Percentiles rank a stretch among this genome's conserved stretches.
These are phyloP conservation scores for Zygosaccharomyces pseudorouxii DNA, from an alignment of 805 yeast species.

Conservation along the genomic window DNA sequence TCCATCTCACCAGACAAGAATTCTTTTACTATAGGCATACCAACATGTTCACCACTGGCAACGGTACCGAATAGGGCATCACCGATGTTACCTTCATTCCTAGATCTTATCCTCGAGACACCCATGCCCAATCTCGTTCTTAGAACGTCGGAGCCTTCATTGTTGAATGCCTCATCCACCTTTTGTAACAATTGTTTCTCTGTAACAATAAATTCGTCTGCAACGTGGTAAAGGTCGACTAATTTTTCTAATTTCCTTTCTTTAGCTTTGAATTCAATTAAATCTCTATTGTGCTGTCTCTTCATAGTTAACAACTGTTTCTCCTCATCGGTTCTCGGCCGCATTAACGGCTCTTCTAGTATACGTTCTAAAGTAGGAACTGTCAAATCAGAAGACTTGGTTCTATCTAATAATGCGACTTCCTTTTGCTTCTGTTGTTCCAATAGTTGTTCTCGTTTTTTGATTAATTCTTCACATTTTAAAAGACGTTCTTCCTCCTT, in stretches of 20 bases:
- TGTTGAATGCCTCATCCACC: conserved; percentile 26
- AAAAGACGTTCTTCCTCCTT: conserved; percentile 49
- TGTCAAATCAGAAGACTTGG: conserved; percentile 46
- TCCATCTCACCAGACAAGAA: conserved; percentile 33
- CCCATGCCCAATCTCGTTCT: conserved; percentile 20
- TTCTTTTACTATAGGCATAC: conserved; percentile 36
- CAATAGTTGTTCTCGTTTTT: conserved; percentile 36
- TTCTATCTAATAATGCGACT: conserved; percentile 22
- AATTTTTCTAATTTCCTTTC: conserved; percentile 52
- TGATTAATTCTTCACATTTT: conserved; percentile 28
- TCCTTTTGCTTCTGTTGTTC: conserved; percentile 36
- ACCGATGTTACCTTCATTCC: conserved; percentile 25
- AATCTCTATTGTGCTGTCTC: conserved; percentile 61
- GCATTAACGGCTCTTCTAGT: conserved; percentile 64
- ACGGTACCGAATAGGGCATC: conserved; percentile 39
- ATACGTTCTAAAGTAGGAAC: conserved; percentile 73
- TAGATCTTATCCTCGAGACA: conserved; percentile 18
- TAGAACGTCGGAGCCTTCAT: conserved; percentile 22
- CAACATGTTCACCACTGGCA: conserved; percentile 30
- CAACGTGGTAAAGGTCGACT: conserved; percentile 66
- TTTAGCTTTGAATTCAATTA: conserved; percentile 47
- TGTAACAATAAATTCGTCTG: conserved; percentile 64
- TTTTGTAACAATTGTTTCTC: conserved; percentile 52
- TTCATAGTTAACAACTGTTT: conserved; percentile 50
- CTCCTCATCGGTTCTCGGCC: conserved; percentile 71